Evolutionary conservation across 495 filamentous ascomycete species (phyloP), one percentile per base, ranked within the genome.

Genomic region (Trichoderma reesei): DNA sequence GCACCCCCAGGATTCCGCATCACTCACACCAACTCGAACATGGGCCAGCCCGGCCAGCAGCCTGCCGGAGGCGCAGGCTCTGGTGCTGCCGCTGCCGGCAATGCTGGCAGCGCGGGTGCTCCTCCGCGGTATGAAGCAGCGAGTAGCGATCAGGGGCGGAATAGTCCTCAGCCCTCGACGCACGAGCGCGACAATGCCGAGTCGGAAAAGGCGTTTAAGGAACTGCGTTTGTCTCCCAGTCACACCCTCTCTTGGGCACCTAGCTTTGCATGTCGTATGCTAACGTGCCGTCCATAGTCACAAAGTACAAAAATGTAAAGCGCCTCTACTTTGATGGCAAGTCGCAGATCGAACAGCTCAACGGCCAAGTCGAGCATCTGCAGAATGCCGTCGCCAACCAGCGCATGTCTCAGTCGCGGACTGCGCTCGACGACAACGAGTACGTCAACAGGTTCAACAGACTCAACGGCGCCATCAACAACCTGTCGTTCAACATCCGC

Each of bases 301-400:
- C 83, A 67, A 98, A 98, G 79, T 98, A 98, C 72, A 91, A 91
- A 75, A 97, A 97, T 73, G 94, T 98, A 61, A 98, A 98, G 78
- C 85, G 90, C 39, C 88, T 96, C 67, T 98, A 97, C 72, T 98
- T 98, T 72, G 94, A 98, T 64, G 91, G 92, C 68, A 92, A 95
- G 70, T 80, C 87, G 60, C 90, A 96, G 72, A 90, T 97, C 37
- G 90, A 96, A 69, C 85, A 89, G 67, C 87, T 92, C 66, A 90
- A 89, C 67, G 79, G 87, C 59, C 93, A 98, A 72, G 90, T 98
- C 11, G 91, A 97, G 72, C 88, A 92, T 70, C 84, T 98, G 11
- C 94, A 98, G 75, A 98, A 98, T 72, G 93, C 90, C 5, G 85
- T 98, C 56, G 94, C 95, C 41, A 90, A 97, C 73, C 95, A 98